These are phyloP conservation scores for Fusarium sambucinum DNA, from an alignment of 2,329 filamentous ascomycete genomes.

Conservation along the genomic window DNA sequence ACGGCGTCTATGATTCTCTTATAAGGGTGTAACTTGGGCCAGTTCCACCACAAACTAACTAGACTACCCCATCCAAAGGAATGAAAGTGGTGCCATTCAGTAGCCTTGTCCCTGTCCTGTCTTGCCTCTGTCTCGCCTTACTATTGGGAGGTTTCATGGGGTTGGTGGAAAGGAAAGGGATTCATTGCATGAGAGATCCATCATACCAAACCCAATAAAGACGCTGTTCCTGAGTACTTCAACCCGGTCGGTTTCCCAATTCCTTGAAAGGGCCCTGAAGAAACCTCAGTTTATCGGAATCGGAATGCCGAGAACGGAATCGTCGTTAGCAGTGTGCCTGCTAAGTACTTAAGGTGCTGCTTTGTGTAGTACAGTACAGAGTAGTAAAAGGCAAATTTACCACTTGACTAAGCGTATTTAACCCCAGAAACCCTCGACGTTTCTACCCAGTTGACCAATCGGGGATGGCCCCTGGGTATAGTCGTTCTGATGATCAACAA, in stretches of 20 bases:
- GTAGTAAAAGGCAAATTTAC: neutral
- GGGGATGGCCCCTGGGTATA: neutral
- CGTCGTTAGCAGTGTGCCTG: neutral
- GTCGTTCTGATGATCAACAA: constrained; percentile 2
- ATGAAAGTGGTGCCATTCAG: constrained; percentile 5
- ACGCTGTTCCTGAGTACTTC: constrained; percentile 1
- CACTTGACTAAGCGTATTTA: neutral
- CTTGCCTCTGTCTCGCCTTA: neutral
- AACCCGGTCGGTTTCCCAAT: constrained; percentile 3
- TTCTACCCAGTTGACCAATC: neutral
- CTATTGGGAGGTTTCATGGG: constrained; percentile 5
- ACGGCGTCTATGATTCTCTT: constrained; percentile 16
- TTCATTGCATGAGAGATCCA: constrained; percentile 9
- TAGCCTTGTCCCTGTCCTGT: neutral
- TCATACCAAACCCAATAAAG: constrained; percentile 16
- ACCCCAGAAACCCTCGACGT: constrained; percentile 3
- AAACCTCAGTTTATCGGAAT: constrained; percentile 1
- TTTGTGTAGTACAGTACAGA: neutral
- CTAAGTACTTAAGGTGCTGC: neutral
- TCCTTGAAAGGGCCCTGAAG: constrained; percentile 2
- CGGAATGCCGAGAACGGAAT: neutral
- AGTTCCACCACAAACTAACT: neutral
- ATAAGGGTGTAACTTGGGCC: constrained; percentile 14
- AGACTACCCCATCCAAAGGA: neutral
- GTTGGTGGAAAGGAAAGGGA: neutral